Base-by-base conservation (phyloP, 2,329 filamentous ascomycete genomes). In the Epichloe typhina region DNA sequence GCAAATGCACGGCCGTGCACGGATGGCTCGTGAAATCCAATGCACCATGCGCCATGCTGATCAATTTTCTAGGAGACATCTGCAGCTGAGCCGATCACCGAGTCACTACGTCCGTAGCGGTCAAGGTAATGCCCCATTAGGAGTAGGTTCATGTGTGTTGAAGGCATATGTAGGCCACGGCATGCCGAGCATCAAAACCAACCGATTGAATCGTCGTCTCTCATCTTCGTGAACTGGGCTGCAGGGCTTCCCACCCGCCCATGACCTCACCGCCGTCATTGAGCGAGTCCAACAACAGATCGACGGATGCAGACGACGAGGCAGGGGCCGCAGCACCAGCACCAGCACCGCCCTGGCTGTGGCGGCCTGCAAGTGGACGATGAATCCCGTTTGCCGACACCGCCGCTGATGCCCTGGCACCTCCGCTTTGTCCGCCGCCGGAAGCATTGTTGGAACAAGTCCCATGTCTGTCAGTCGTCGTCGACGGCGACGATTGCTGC, bases 241-340 rank as follows among this genome's bases (percentile, higher is more conserved):
- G 76, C 58, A 80, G 58, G 4, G 76, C 74, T 58, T 79, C 74
- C 76, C 76, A 80, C 21, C 73, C 69, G 12, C 72, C 71, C 62
- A 78, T 66, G 38, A 72, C 73, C 37, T 65, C 64, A n/a, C 59
- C 63, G 19, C 65, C 68, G 43, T 77, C 74, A 42, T 69, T 71
- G 35, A 77, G 59, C 44, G 76, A 67, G 54, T 77, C 76, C 17
- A 77, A 59, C n/a, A 77, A 59, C 42, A 71, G 56, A 53, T 69
- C 69, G 46, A 68, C 55, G 49, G 59, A 54, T 49, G 55, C 47
- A 52, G 58, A 36, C 9, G 36, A 23, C 12, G 45, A 37, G 19
- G 36, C 36, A 9, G 36, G 17, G 21, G 23, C 40, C 15, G 47
- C 26, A 31, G 26, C 26, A 26, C 26, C 23, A 7, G 23, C 23